Percentiles rank a stretch among this genome's conserved stretches.
Conservation (phyloP, 2,329 filamentous ascomycete species). For the Zasmidium cellare region DNA sequence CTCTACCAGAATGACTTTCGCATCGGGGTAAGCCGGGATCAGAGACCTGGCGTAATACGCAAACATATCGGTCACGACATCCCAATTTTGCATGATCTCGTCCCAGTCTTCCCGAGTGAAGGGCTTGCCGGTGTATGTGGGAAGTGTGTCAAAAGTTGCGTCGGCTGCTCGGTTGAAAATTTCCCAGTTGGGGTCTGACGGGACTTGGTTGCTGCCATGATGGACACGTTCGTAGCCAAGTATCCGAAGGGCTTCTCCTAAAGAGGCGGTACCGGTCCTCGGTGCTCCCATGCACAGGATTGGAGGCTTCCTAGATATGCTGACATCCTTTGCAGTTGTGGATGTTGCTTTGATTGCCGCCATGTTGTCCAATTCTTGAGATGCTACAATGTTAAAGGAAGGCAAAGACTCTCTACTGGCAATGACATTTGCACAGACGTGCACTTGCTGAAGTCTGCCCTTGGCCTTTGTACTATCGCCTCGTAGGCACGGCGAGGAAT, state of each 20-base stretch:
- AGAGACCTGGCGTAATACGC: neutral
- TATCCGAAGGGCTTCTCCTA: neutral
- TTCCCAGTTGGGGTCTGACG: neutral
- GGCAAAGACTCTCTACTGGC: too few species aligned
- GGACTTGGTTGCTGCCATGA: neutral
- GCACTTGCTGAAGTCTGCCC: too few species aligned
- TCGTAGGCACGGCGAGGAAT: too few species aligned
- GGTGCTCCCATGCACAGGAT: neutral
- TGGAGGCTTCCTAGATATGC: neutral
- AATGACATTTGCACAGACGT: too few species aligned
- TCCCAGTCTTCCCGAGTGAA: neutral
- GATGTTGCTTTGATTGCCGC: too few species aligned
- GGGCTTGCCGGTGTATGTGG: neutral
- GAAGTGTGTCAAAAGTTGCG: neutral
- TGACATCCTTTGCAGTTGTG: too few species aligned
- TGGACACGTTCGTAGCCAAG: neutral
- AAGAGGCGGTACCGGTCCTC: neutral
- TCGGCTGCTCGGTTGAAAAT: neutral
- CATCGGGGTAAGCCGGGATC: slow-evolving; percentile 26
- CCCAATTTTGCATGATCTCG: neutral
- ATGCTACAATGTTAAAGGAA: too few species aligned
- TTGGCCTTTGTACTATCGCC: too few species aligned
- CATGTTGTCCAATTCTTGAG: too few species aligned
- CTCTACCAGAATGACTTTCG: slow-evolving; percentile 26
- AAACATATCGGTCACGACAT: neutral